Evolutionary conservation across 2,329 filamentous ascomycete species (phyloP).

Genomic region (Tolypocladium pustulatum): DNA sequence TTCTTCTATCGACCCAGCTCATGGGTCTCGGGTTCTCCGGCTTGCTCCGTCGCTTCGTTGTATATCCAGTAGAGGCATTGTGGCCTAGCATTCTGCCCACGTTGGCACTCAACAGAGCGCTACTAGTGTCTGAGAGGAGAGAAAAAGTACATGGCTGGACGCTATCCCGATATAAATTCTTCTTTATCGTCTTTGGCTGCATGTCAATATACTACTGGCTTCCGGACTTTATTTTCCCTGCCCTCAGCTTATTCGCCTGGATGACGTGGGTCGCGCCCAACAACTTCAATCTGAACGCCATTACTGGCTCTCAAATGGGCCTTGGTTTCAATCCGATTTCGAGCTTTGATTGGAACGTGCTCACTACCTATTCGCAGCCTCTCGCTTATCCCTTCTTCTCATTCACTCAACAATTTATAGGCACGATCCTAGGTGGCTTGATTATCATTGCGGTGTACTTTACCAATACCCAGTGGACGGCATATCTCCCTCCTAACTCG

Average conservation of each 20-base stretch:
- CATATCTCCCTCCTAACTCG: constrained; percentile 37
- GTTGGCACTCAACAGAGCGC: constrained; percentile 21
- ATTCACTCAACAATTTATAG: constrained; percentile 22
- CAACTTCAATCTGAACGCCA: constrained; percentile 27
- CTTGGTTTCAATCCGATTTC: constrained; percentile 38
- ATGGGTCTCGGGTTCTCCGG: constrained; percentile 22
- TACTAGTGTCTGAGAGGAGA: constrained; percentile 20
- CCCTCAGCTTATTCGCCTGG: constrained; percentile 34
- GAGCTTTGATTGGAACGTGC: constrained; percentile 38
- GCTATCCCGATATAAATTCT: constrained; percentile 32
- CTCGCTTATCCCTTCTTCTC: constrained; percentile 29
- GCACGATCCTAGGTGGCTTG: constrained; percentile 22
- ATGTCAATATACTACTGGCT: constrained; percentile 35
- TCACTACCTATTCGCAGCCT: constrained; percentile 11
- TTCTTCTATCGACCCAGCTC: constrained; percentile 20
- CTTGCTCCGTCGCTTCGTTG: constrained; percentile 20
- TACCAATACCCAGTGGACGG: constrained; percentile 30
- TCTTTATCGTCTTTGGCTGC: constrained; percentile 24
- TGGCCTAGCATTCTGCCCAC: constrained; percentile 23
- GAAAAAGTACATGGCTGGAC: constrained; percentile 31
- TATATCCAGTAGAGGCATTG: constrained; percentile 22
- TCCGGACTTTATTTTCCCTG: constrained; percentile 33
- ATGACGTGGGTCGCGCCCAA: constrained; percentile 39
- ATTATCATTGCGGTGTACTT: constrained; percentile 34
- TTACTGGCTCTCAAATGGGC: constrained; percentile 29